These are phyloP conservation scores for Solanum virginianum DNA, from an alignment of 257 asterid species.

Conservation along the genomic window DNA sequence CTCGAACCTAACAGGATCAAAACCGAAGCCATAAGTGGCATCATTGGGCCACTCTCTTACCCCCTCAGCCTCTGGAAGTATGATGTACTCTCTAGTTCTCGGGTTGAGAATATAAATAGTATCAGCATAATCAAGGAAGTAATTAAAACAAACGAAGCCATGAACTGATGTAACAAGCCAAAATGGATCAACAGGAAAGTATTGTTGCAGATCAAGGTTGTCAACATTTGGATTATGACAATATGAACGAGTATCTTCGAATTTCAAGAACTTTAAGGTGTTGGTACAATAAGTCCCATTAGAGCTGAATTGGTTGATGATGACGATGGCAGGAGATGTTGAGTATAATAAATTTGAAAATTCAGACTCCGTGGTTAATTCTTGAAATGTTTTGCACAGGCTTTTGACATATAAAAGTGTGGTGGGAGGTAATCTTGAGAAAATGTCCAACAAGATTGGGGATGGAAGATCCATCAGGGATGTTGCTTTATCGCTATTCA, in stretches of 20 bases:
- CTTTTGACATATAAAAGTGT: slow-evolving; percentile 10
- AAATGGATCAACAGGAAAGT: not conserved
- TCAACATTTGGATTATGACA: not conserved
- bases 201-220: slow-evolving; percentile 3
- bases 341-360: not conserved
- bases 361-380: not conserved
- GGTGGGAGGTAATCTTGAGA: slow-evolving; percentile 30
- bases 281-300: not conserved
- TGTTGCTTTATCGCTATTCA: not conserved
- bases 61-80: slow-evolving; percentile 8
- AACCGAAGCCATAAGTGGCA: slow-evolving; percentile 25
- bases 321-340: slow-evolving; percentile 13
- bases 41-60: slow-evolving; percentile 6
- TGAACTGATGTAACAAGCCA: slow-evolving; percentile 20
- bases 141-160: slow-evolving; percentile 17
- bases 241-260: not conserved
- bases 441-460: slow-evolving; percentile 15
- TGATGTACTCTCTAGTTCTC: slow-evolving; percentile 23
- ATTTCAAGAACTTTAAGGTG: slow-evolving; percentile 6
- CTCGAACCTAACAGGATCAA: not conserved
- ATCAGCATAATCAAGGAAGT: slow-evolving; percentile 14
- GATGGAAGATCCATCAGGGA: slow-evolving; percentile 19
- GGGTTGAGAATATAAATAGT: slow-evolving; percentile 29
- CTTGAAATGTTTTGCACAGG: slow-evolving; percentile 22
- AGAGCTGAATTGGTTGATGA: slow-evolving; percentile 14